These are phyloP conservation scores for Flaveria linearis DNA, from an alignment of 129 eudicot genomes.

Conservation along the genomic window DNA sequence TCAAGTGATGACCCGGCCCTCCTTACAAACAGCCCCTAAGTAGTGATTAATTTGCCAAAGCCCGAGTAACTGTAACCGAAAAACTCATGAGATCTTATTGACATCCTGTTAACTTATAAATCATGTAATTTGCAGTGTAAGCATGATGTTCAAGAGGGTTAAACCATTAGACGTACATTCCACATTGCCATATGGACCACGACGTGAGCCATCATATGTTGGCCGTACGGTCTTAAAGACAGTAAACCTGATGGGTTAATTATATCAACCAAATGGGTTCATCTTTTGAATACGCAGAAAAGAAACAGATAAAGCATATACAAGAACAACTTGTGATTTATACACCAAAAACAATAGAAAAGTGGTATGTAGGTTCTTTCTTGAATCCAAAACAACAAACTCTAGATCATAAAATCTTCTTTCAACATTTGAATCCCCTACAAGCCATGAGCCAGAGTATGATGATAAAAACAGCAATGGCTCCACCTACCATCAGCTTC, in stretches of 20 bases:
- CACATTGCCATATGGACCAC: too few species aligned
- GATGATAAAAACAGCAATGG: slow-evolving; percentile 49
- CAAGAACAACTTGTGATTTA: slow-evolving; percentile 32
- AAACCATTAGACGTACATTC: too few species aligned
- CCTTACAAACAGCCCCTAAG: too few species aligned
- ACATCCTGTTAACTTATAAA: too few species aligned
- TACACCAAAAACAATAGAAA: slow-evolving; percentile 30
- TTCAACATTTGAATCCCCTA: slow-evolving; percentile 61
- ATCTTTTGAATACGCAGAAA: slow-evolving; percentile 26
- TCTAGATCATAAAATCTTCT: slow-evolving; percentile 4
- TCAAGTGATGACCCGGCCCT: too few species aligned
- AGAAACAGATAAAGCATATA: slow-evolving; percentile 22
- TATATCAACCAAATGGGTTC: neutral
- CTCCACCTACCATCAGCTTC: slow-evolving; percentile 84
- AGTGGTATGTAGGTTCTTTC: slow-evolving; percentile 7
- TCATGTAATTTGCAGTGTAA: too few species aligned
- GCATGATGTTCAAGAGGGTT: too few species aligned
- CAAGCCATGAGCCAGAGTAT: slow-evolving; percentile 68
- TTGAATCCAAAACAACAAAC: slow-evolving; percentile 12
- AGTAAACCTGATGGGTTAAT: neutral
- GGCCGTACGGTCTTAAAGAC: too few species aligned
- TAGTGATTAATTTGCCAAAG: too few species aligned
- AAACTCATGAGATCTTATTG: too few species aligned
- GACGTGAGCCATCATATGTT: too few species aligned
- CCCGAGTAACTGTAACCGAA: too few species aligned